phyloP scores from a whole-genome alignment of 2,329 filamentous ascomycete species.

The Knoxdaviesia capensis region DNA sequence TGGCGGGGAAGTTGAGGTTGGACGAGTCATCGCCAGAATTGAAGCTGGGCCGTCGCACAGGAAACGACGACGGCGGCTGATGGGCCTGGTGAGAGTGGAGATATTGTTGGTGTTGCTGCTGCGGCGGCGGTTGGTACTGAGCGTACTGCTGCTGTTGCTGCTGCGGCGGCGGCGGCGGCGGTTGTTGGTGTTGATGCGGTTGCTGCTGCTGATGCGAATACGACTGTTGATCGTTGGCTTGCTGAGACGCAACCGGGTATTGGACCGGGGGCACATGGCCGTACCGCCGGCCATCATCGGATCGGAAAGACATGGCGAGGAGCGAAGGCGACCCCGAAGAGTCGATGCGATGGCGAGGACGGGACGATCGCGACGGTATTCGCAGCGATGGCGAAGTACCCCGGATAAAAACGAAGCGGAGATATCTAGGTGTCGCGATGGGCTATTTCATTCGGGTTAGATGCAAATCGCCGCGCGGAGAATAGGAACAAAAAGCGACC shows the following conservation, averaged over 20 bases:
- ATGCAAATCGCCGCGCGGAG: no score
- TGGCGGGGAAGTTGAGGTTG: slow-evolving; percentile 8
- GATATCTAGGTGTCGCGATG: no score
- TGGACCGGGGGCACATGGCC: slow-evolving; percentile 47
- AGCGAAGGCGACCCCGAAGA: neutral
- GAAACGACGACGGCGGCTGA: slow-evolving; percentile 8
- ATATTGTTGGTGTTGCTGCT: neutral
- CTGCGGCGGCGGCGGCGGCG: slow-evolving; percentile 36
- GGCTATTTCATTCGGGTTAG: no score
- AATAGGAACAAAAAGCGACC: no score
- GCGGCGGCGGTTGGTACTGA: slow-evolving; percentile 10
- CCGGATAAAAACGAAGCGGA: no score
- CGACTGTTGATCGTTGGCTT: slow-evolving; percentile 7
- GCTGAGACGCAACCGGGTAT: slow-evolving; percentile 26
- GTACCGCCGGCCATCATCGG: slow-evolving; percentile 41
- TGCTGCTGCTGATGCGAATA: slow-evolving; percentile 7
- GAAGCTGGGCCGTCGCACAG: slow-evolving; percentile 42
- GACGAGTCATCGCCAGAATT: slow-evolving; percentile 52
- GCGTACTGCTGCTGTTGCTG: slow-evolving; percentile 16
- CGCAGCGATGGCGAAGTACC: neutral
- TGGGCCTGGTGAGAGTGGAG: slow-evolving; percentile 5
- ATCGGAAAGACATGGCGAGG: slow-evolving; percentile 38
- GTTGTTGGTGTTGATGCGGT: slow-evolving; percentile 13
- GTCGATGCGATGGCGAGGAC: neutral
- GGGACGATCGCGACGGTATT: neutral